These are phyloP conservation scores for Gillenia trifoliata DNA, from an alignment of 306 rosid genomes.

Conservation along the genomic window DNA sequence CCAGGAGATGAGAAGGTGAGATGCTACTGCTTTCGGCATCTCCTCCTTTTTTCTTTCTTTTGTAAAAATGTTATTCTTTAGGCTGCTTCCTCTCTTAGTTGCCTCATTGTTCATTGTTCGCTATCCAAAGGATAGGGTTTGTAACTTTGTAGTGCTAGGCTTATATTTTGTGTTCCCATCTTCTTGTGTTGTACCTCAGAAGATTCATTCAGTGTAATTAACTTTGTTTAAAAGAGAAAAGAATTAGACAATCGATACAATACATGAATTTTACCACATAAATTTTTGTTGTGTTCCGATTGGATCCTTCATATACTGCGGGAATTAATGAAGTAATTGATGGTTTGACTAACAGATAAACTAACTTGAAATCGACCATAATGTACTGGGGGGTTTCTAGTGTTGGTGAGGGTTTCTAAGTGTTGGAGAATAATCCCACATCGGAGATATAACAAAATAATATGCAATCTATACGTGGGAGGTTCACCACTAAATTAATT, in stretches of 20 bases:
- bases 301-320: too few relatives aligned
- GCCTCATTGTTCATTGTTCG: constrained; percentile 34
- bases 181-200: constrained; percentile 20
- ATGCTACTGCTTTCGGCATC: constrained; percentile 10
- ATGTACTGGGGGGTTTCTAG: too few relatives aligned
- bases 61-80: constrained; percentile 65
- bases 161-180: constrained; percentile 1
- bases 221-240: constrained; percentile 15
- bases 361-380: too few relatives aligned
- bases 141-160: constrained; percentile 7
- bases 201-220: constrained; percentile 44
- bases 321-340: too few relatives aligned
- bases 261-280: neutral
- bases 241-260: neutral
- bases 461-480: too few relatives aligned
- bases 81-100: constrained; percentile 52
- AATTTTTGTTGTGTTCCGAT: neutral
- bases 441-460: too few relatives aligned
- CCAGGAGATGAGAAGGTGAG: constrained; percentile 40
- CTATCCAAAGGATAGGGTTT: constrained; percentile 70
- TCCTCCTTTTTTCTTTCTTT: constrained; percentile 18
- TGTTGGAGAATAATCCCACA: too few relatives aligned
- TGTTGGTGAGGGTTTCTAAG: too few relatives aligned
- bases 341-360: too few relatives aligned
- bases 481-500: too few relatives aligned